Evolutionary conservation across 23 red algal species (phyloP).

Genomic region (Pyropia haitanensis): DNA sequence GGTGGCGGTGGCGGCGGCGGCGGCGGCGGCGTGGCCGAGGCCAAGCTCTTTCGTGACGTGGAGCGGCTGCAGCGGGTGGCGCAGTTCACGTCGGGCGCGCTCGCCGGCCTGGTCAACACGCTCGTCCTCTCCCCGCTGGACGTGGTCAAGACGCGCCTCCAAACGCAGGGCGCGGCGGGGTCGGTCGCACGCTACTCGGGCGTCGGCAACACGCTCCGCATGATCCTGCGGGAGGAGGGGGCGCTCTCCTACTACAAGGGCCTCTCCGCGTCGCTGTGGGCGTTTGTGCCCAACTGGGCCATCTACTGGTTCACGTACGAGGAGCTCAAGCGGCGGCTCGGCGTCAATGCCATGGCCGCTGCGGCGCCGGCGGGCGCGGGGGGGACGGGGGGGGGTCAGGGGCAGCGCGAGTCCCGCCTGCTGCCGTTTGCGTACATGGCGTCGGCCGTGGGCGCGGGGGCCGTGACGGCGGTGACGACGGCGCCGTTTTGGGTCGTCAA

Average conservation of each 20-base stretch:
- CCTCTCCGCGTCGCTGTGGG: conserved; percentile 68
- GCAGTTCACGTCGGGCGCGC: conserved; percentile 61
- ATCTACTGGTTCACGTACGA: conserved; percentile 93
- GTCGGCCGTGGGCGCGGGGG: conserved; percentile 66
- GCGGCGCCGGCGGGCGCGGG: conserved; percentile 5
- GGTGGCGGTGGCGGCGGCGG: too few relatives aligned
- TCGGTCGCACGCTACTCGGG: conserved; percentile 25
- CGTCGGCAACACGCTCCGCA: conserved; percentile 43
- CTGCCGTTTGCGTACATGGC: conserved; percentile 41
- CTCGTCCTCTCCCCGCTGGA: conserved; percentile 86
- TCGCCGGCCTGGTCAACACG: conserved; percentile 80
- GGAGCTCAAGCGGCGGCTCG: conserved; percentile 34
- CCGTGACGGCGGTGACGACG: conserved; percentile 65
- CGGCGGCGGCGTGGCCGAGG: too few relatives aligned
- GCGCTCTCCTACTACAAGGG: conserved; percentile 63
- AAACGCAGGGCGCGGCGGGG: conserved; percentile 56
- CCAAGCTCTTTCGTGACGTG: too few relatives aligned
- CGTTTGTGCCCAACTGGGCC: conserved; percentile 97
- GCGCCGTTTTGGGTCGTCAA: conserved; percentile 93
- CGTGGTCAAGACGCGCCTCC: conserved; percentile 87
- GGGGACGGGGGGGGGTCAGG: neutral
- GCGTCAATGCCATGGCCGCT: neutral
- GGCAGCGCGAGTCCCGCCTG: neutral
- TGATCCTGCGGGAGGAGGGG: conserved; percentile 65
- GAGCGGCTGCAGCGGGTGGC: conserved; percentile 8